phyloP scores from a whole-genome alignment of 192 early-diverging fungal species.

The Coemansia sp. region DNA sequence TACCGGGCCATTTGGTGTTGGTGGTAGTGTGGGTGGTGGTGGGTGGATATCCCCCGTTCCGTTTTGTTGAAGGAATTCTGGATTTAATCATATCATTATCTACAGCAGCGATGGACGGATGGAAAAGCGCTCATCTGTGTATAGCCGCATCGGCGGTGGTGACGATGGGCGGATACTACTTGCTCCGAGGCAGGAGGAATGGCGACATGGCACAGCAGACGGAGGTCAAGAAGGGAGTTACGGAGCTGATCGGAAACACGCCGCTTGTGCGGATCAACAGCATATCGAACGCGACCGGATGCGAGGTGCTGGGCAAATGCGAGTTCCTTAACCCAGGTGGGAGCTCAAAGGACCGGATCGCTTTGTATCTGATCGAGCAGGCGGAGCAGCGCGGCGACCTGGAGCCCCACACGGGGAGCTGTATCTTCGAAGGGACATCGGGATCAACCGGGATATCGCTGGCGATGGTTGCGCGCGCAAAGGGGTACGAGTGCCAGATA shows the following conservation, averaged over 20 bases:
- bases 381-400: constrained; percentile 74
- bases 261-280: constrained; percentile 85
- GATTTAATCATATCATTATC: too few species aligned
- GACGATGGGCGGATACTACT: constrained; percentile 4
- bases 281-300: constrained; percentile 87
- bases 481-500: constrained; percentile 91
- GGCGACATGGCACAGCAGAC: background rate
- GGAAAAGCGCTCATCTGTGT: constrained; percentile 1
- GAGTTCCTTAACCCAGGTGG: constrained; percentile 94
- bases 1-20: too few species aligned
- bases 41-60: too few species aligned
- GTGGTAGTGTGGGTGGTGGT: too few species aligned
- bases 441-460: constrained; percentile 96
- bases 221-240: constrained; percentile 61
- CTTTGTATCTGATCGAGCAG: constrained; percentile 77
- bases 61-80: too few species aligned
- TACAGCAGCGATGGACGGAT: constrained; percentile 21
- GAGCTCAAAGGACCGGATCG: constrained; percentile 92
- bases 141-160: constrained; percentile 4
- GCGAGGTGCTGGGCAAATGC: constrained; percentile 72
- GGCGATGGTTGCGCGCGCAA: constrained; percentile 84
- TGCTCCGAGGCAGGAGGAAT: background rate
- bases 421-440: constrained; percentile 93
- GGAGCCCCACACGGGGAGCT: constrained; percentile 68
- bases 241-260: constrained; percentile 87